A percentile compares a stretch with the other conserved stretches of the same genome.
These are phyloP conservation scores for Rickenella mellea DNA, from an alignment of 768 basidiomycete species.

Conservation along the genomic window DNA sequence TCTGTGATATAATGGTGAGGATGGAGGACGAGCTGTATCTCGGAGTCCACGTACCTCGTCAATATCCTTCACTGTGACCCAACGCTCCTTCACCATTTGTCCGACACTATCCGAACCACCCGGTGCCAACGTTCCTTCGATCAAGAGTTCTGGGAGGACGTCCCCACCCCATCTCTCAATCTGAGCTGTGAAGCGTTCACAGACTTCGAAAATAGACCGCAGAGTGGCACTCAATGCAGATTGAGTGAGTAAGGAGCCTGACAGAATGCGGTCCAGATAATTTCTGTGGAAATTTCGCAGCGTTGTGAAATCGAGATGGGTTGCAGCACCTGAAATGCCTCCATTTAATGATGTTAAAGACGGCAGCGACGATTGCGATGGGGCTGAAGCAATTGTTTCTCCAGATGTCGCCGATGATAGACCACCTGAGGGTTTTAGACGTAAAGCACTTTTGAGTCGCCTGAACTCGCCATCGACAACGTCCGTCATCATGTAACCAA, in stretches of 20 bases:
- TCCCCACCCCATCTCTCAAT: conserved; percentile 92
- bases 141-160: conserved; percentile 72
- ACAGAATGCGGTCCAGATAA: conserved; percentile 71
- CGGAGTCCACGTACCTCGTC: conserved; percentile 52
- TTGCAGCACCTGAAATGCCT: conserved; percentile 15
- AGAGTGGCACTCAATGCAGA: conserved; percentile 49
- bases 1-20: conserved; percentile 29
- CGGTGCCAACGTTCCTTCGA: conserved; percentile 61
- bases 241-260: conserved; percentile 73
- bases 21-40: background rate
- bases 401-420: background rate
- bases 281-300: conserved; percentile 73
- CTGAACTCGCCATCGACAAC: conserved; percentile 81
- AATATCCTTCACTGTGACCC: conserved; percentile 61
- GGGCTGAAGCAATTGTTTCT: background rate
- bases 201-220: conserved; percentile 69
- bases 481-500: conserved; percentile 84
- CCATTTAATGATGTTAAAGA: background rate
- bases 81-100: conserved; percentile 62
- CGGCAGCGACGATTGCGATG: background rate
- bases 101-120: conserved; percentile 55
- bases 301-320: conserved; percentile 74
- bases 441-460: conserved; percentile 53
- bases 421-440: background rate
- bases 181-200: conserved; percentile 80